phyloP scores from a whole-genome alignment of 176 grass and related monocot genomes.

The Oryza brachyantha region DNA sequence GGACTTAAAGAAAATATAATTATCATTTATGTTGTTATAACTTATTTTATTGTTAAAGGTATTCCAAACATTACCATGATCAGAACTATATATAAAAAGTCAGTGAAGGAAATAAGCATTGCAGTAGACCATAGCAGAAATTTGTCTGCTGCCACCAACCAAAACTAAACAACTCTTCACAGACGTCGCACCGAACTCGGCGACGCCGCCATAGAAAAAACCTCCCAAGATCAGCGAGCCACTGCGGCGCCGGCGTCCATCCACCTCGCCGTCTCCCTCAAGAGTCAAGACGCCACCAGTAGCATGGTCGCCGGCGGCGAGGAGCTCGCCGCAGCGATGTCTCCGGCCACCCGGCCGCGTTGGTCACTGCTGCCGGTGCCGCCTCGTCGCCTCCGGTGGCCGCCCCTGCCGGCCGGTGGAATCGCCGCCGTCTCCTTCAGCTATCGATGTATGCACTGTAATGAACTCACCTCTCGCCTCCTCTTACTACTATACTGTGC shows the following conservation, averaged over 20 bases:
- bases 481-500: not conserved
- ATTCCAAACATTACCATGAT: too few species aligned
- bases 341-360: not conserved
- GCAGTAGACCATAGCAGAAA: not conserved
- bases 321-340: not conserved
- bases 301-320: not conserved
- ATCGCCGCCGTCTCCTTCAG: not conserved
- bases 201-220: not conserved
- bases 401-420: not conserved
- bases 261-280: not conserved
- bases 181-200: too few species aligned
- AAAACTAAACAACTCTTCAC: constrained; percentile 4
- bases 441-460: constrained; percentile 19
- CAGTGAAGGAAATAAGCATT: too few species aligned
- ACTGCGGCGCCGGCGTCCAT: not conserved
- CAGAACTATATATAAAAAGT: too few species aligned
- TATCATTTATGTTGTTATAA: too few species aligned
- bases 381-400: not conserved
- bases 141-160: constrained; percentile 7
- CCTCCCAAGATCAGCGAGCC: not conserved
- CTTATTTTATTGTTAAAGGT: too few species aligned
- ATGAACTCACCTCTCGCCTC: not conserved
- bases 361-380: not conserved
- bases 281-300: not conserved
- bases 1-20: too few species aligned